Evolutionary conservation across 2,329 filamentous ascomycete genomes (phyloP).

Genomic region (Colletotrichum cereale): DNA sequence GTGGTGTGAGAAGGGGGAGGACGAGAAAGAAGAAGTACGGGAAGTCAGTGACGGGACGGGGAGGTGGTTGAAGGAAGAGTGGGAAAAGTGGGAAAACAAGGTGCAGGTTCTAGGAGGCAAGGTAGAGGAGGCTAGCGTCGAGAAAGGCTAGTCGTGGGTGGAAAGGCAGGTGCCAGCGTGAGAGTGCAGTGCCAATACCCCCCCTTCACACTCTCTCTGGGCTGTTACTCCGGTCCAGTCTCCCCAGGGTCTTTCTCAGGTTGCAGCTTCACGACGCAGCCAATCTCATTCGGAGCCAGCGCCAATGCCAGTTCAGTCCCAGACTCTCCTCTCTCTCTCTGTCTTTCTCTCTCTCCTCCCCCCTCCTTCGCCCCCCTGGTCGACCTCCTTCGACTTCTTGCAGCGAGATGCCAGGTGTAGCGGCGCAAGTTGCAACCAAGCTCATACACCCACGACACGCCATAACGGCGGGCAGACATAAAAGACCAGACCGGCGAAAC

Average conservation of each 20-base stretch:
- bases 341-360: background rate
- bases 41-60: conserved; percentile 19
- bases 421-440: background rate
- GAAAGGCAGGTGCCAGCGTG: conserved; percentile 15
- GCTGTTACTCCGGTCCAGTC: background rate
- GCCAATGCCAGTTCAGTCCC: conserved; percentile 7
- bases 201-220: background rate
- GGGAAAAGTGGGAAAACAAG: conserved; percentile 36
- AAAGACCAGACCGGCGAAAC: conserved; percentile 23
- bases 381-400: background rate
- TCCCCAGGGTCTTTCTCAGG: conserved; percentile 12
- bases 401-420: background rate
- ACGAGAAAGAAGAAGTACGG: conserved; percentile 33
- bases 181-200: background rate
- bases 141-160: conserved; percentile 23
- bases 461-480: conserved; percentile 7
- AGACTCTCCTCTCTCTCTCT: background rate
- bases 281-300: conserved; percentile 14
- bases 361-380: background rate
- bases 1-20: conserved; percentile 37
- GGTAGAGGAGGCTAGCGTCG: conserved; percentile 13
- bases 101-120: conserved; percentile 16
- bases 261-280: conserved; percentile 20
- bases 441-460: background rate
- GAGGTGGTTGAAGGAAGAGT: conserved; percentile 36